Conservation (phyloP, 2,329 filamentous ascomycete genomes). For the Ophiostoma sp. region DNA sequence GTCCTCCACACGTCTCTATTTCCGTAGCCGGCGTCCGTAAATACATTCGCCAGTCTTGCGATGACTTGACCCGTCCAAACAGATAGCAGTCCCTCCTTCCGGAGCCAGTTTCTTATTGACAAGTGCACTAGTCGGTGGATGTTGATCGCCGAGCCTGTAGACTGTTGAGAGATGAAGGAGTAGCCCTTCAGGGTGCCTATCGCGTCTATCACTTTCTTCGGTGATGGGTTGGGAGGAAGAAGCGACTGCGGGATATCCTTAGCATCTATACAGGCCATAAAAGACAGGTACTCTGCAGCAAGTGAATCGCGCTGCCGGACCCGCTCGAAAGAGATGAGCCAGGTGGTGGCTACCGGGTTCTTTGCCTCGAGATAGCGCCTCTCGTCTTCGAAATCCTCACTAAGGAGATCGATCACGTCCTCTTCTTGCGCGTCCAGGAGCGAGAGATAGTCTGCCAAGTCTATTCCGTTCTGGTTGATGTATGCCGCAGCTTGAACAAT, state of each 20-base stretch:
- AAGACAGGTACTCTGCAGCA: slow-evolving; percentile 31
- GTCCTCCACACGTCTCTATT: slow-evolving; percentile 13
- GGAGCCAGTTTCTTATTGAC: slow-evolving; percentile 32
- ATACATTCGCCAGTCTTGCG: not conserved
- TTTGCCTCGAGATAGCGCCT: slow-evolving; percentile 17
- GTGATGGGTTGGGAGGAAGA: slow-evolving; percentile 22
- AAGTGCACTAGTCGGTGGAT: slow-evolving; percentile 34
- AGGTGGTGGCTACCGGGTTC: slow-evolving; percentile 25
- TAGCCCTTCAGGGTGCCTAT: slow-evolving; percentile 3
- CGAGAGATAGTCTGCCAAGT: not conserved
- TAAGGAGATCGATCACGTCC: not conserved
- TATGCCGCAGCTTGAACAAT: not conserved
- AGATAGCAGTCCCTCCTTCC: not conserved
- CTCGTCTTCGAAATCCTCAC: slow-evolving; percentile 22
- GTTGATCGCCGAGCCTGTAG: slow-evolving; percentile 23
- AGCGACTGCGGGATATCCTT: slow-evolving; percentile 32
- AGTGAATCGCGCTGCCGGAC: slow-evolving; percentile 26
- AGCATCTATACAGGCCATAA: slow-evolving; percentile 31
- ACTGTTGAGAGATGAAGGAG: not conserved
- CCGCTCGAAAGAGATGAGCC: slow-evolving; percentile 26
- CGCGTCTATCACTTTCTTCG: not conserved
- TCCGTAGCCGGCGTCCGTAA: not conserved
- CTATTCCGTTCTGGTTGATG: not conserved
- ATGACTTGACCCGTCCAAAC: not conserved
- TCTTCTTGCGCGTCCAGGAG: not conserved